Evolutionary conservation across 108 stramenopile genomes (phyloP), one percentile per base, ranked within the genome.

Genomic region (Skeletonema menzelii): DNA sequence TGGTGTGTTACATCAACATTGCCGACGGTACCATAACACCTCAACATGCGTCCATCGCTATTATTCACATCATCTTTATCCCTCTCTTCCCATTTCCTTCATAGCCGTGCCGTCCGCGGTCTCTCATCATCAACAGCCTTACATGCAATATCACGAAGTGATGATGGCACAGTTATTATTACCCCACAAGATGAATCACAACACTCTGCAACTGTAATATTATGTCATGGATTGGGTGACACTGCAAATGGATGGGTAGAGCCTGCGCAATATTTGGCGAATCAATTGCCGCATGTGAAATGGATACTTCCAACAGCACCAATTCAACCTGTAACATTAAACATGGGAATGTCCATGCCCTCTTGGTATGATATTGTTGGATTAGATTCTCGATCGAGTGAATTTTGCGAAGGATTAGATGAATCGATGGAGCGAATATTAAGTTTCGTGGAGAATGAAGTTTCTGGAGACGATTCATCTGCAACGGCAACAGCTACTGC

Each of bases 171-270:
- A 8, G 72, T 76, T 53, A 38, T 60, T 8, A 27, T 81, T 42
- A 27, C 70, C 3, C 75, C 80, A 40, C 26, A 27, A 14, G 47
- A 76, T 30, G 55, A 22, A 14, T 30, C 73, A 32, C 22, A 42
- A 4, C 80, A 76, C 27, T 76, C 75, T 34, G 83, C 78, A 56
- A 75, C 65, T 17, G 78, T 88, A 13, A 57, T 89, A 7, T 27
- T 89, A 53, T 85, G 84, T 72, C 88, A 89, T 71, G 88, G 88
- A 12, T 67, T 89, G 22, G 88, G 88, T 1, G 88, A 89, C 42
- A 83, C 75, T 27, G 78, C 88, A 1, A 75, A 77, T 30, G 88
- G 88, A 34, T 85, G 84, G 63, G 35, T 66, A 4, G 88, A 89
- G 55, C 82, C 83, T 6, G 65, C 65, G 46, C 67, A 80, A 63